Evolutionary conservation across 2,329 filamentous ascomycete species (phyloP).

Genomic region (Fragosphaeria purpurea): DNA sequence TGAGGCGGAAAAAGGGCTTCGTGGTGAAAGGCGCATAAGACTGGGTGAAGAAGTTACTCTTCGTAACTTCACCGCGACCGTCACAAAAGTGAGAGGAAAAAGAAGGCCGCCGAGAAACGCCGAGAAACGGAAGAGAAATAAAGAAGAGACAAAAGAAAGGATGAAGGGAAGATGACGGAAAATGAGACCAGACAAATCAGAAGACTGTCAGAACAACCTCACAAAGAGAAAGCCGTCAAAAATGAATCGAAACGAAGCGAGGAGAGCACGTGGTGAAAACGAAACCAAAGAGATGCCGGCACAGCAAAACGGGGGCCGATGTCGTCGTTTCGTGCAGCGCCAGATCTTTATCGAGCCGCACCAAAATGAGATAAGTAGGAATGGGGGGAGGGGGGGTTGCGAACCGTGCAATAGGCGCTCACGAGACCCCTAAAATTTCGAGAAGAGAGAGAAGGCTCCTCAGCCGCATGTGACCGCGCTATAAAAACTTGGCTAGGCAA

Average conservation of each 20-base stretch:
- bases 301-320: not conserved
- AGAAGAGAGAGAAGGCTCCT: conserved; percentile 11
- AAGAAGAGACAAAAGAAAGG: not conserved
- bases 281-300: not conserved
- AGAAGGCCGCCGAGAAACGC: not conserved
- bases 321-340: not conserved
- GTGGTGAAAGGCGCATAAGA: too few species aligned
- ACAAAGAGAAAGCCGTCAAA: not conserved
- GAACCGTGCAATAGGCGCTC: conserved; percentile 11
- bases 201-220: not conserved
- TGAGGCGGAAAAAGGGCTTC: too few species aligned
- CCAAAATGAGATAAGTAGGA: not conserved
- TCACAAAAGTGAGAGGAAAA: not conserved
- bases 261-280: too few species aligned
- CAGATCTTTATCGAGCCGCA: conserved; percentile 6
- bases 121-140: not conserved
- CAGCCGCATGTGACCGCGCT: conserved; percentile 15
- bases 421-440: conserved; percentile 12
- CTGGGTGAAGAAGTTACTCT: too few species aligned
- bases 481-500: not conserved
- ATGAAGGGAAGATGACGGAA: not conserved
- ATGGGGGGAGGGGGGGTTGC: not conserved
- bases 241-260: not conserved
- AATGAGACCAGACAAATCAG: too few species aligned
- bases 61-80: too few species aligned